Evolutionary conservation across 768 basidiomycete species (phyloP), one percentile per base, ranked within the genome.

Genomic region (Leucocoprinus leucothites): DNA sequence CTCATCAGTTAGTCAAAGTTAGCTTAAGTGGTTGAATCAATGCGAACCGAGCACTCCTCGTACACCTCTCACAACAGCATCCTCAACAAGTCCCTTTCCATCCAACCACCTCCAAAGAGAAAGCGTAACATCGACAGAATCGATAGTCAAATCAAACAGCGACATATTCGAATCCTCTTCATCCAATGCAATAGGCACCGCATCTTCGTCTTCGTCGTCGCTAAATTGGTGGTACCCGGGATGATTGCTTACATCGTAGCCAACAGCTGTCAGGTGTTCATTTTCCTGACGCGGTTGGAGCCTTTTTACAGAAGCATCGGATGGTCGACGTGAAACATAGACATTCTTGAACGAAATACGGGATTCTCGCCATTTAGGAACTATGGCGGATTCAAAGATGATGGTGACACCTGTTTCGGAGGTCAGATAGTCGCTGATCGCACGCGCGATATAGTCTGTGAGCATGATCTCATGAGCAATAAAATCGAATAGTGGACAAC

Each of bases 271-370:
- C 58, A 74, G 71, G 57, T 87, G 81, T 26, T 70, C 81, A 14
- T 69, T 62, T 22, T 43, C 19, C 16, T 49, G 38, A 14, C 59
- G 65, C 8, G 31, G 63, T 56, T 62, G 61, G 18, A 58, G 63
- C 31, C 58, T 40, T 38, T 58, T 35, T 13, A 59, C 51, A 8
- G 63, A 26, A 4, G 62, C 58, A 9, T 67, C 57, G 26, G 63
- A 58, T 2, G 91, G 89, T 4, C 93, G 80, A 9, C 93, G 86
- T 21, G 94, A 95, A 44, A 99, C 78, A 63, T 91, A 98, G 42
- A 98, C 95, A 61, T 98, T 97, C 67, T 93, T 93, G 80, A 99
- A 96, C 0, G 94, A 94, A 51, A 99, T 87, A 13, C 89, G 87
- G 9, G 94, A 95, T 63, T 95, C 92, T 59, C 93, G 91, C 94